phyloP scores from a whole-genome alignment of 1,284 basidiomycete species.

The Tilletia horrida region DNA sequence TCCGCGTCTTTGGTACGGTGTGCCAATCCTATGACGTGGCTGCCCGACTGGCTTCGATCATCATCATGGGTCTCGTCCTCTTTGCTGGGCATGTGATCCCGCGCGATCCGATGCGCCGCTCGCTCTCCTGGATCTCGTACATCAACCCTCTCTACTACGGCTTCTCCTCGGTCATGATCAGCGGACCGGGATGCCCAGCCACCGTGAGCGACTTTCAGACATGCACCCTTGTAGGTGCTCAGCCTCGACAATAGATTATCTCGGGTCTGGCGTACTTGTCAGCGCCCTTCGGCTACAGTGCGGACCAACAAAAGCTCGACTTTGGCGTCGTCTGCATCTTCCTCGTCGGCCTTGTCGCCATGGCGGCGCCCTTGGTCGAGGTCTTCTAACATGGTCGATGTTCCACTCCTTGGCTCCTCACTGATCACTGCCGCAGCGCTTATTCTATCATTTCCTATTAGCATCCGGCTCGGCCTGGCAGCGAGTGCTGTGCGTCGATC shows the following conservation, averaged over 20 bases:
- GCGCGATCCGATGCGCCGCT: constrained; percentile 10
- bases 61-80: constrained; percentile 59
- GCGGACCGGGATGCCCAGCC: neutral
- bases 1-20: constrained; percentile 59
- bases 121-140: constrained; percentile 39
- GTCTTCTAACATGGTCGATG: constrained; percentile 29
- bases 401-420: no score
- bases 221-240: constrained; percentile 27
- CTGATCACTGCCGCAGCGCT: no score
- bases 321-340: constrained; percentile 41
- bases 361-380: constrained; percentile 45
- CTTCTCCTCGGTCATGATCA: constrained; percentile 16
- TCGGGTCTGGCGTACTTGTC: constrained; percentile 31
- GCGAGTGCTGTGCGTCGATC: no score
- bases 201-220: constrained; percentile 6
- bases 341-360: constrained; percentile 38
- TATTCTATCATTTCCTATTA: no score
- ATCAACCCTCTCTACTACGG: constrained; percentile 20
- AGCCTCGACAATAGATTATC: constrained; percentile 29
- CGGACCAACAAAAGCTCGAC: constrained; percentile 31
- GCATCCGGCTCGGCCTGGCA: no score
- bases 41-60: constrained; percentile 59
- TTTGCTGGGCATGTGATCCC: constrained; percentile 1
- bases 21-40: constrained; percentile 59
- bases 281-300: constrained; percentile 33